These are phyloP conservation scores for Phytophthora lateralis DNA, from an alignment of 352 stramenopile genomes.

Conservation along the genomic window DNA sequence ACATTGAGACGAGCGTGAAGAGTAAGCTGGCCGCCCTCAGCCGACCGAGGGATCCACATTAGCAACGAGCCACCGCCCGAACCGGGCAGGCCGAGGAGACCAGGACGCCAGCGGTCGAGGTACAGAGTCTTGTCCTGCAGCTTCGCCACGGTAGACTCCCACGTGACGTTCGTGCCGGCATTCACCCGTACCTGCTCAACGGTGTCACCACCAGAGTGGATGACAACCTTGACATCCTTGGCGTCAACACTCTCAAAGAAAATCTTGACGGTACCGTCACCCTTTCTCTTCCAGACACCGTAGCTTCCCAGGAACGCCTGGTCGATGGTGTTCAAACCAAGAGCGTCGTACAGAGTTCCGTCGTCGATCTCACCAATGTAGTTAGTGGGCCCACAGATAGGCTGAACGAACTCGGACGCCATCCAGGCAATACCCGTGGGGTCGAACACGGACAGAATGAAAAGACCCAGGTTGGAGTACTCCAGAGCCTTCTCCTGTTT, in stretches of 20 bases:
- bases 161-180: conserved; percentile 20
- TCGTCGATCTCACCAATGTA: conserved; percentile 60
- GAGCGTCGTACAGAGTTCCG: conserved; percentile 40
- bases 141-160: conserved; percentile 25
- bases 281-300: conserved; percentile 49
- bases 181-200: conserved; percentile 25
- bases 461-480: conserved; percentile 40
- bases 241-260: conserved; percentile 34
- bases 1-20: conserved; percentile 38
- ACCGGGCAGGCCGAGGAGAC: conserved; percentile 24
- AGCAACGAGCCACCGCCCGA: conserved; percentile 29
- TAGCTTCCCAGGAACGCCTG: conserved; percentile 48
- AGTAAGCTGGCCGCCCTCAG: conserved; percentile 31
- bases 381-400: conserved; percentile 55
- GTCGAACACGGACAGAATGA: conserved; percentile 51
- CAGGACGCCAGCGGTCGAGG: conserved; percentile 31
- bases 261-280: conserved; percentile 34
- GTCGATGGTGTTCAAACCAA: conserved; percentile 45
- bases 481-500: conserved; percentile 32
- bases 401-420: conserved; percentile 55
- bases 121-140: conserved; percentile 40
- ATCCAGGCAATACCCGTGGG: conserved; percentile 54
- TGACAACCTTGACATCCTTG: conserved; percentile 27
- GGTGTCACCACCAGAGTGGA: conserved; percentile 36
- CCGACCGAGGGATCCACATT: conserved; percentile 31